Percentiles rank a stretch among this genome's conserved stretches.
phyloP scores from a whole-genome alignment of 1,139 yeast species.

The Pichia sp. region DNA sequence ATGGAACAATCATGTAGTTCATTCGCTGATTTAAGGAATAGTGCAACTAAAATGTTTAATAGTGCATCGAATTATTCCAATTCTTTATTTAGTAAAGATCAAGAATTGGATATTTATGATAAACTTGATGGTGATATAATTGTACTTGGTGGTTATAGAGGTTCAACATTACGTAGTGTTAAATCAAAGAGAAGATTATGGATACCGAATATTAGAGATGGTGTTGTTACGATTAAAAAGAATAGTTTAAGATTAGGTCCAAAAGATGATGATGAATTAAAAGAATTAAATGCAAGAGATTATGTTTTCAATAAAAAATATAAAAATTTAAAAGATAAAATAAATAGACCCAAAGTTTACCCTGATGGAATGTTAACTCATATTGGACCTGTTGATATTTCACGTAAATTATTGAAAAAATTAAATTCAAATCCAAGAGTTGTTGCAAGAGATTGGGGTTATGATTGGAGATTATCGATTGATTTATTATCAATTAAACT shows the following conservation, averaged over 20 bases:
- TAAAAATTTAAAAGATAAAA: constrained; percentile 28
- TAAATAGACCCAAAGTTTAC: constrained; percentile 35
- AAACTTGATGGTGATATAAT: constrained; percentile 70
- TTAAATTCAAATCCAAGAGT: constrained; percentile 53
- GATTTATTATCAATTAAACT: constrained; percentile 48
- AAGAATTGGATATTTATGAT: constrained; percentile 32
- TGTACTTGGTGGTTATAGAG: constrained; percentile 82
- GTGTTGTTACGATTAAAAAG: constrained; percentile 68
- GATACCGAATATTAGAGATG: constrained; percentile 79
- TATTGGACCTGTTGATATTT: constrained; percentile 82
- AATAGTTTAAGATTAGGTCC: constrained; percentile 71
- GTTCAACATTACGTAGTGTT: constrained; percentile 66
- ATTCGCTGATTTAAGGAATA: neutral
- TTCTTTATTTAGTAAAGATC: constrained; percentile 21
- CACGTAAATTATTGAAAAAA: constrained; percentile 51
- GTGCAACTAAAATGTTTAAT: constrained; percentile 1
- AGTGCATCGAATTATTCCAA: neutral
- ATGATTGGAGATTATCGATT: constrained; percentile 82
- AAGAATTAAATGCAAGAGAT: constrained; percentile 21
- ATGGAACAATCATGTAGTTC: neutral
- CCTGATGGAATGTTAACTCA: constrained; percentile 78
- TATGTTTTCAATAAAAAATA: constrained; percentile 3
- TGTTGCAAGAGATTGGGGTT: constrained; percentile 68
- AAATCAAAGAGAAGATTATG: constrained; percentile 63
- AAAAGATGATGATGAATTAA: constrained; percentile 47